These are phyloP conservation scores for Phytophthora meadii DNA, from an alignment of 352 stramenopile genomes.

Conservation along the genomic window DNA sequence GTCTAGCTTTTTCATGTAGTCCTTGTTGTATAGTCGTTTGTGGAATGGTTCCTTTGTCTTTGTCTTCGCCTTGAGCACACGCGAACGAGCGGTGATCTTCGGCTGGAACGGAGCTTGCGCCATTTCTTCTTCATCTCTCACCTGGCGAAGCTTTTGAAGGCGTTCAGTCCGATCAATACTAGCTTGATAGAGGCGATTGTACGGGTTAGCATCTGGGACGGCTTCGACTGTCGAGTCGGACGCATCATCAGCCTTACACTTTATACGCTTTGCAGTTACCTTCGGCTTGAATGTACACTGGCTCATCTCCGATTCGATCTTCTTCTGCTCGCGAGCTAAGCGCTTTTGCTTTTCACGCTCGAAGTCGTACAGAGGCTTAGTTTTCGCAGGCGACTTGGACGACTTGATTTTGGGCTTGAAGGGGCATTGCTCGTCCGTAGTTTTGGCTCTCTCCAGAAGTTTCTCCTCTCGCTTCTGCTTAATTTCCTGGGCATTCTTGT, in stretches of 20 bases:
- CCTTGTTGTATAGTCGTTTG: constrained; percentile 81
- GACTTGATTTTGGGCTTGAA: constrained; percentile 84
- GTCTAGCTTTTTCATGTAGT: constrained; percentile 70
- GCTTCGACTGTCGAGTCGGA: not conserved
- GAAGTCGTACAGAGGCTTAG: constrained; percentile 70
- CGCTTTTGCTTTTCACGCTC: constrained; percentile 78
- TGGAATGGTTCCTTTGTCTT: constrained; percentile 72
- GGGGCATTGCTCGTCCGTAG: constrained; percentile 66
- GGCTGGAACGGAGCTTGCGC: constrained; percentile 69
- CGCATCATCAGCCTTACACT: constrained; percentile 33
- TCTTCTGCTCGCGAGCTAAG: constrained; percentile 74
- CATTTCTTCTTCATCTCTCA: constrained; percentile 70
- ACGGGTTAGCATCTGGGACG: constrained; percentile 43
- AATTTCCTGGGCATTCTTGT: constrained; percentile 70
- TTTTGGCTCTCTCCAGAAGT: constrained; percentile 59
- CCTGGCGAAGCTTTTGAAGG: constrained; percentile 71
- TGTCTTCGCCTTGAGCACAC: constrained; percentile 28
- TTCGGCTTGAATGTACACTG: constrained; percentile 80
- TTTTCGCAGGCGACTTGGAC: constrained; percentile 63
- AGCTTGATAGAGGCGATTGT: constrained; percentile 77
- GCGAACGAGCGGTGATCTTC: constrained; percentile 45
- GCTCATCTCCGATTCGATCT: constrained; percentile 65
- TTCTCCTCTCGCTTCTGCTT: constrained; percentile 78
- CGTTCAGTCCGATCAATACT: constrained; percentile 64
- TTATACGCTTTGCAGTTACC: constrained; percentile 54